Evolutionary conservation across 2,329 filamentous ascomycete species (phyloP).

Genomic region (Ploettnerulaceae sp.): DNA sequence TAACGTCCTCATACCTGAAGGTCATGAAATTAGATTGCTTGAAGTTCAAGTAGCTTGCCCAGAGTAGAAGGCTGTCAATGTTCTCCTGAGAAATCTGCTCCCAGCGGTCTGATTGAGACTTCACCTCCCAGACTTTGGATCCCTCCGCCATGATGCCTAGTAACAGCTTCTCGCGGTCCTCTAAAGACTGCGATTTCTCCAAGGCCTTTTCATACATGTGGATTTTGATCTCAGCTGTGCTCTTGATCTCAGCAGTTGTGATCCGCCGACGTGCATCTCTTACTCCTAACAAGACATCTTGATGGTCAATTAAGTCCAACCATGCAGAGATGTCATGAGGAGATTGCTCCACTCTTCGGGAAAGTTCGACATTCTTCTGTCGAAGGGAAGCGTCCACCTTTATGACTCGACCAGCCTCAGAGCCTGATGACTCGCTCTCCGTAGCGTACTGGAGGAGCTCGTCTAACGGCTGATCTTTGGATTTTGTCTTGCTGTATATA

Average conservation of each 20-base stretch:
- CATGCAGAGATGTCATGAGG: constrained; percentile 68
- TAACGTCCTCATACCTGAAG: constrained; percentile 65
- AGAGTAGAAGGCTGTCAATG: constrained; percentile 57
- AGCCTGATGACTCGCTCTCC: constrained; percentile 38
- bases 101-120: constrained; percentile 61
- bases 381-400: constrained; percentile 43
- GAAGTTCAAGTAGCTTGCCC: constrained; percentile 69
- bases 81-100: constrained; percentile 51
- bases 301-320: constrained; percentile 74
- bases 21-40: constrained; percentile 61
- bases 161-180: constrained; percentile 55
- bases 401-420: constrained; percentile 34
- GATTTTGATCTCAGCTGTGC: constrained; percentile 74
- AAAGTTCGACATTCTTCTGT: constrained; percentile 56
- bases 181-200: constrained; percentile 43
- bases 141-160: constrained; percentile 70
- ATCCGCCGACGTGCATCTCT: constrained; percentile 43
- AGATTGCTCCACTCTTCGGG: constrained; percentile 56
- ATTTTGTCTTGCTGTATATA: constrained; percentile 58
- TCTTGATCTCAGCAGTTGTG: constrained; percentile 58
- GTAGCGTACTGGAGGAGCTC: constrained; percentile 42
- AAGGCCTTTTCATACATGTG: constrained; percentile 77
- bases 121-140: constrained; percentile 64
- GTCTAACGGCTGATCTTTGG: constrained; percentile 30
- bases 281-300: constrained; percentile 60